Evolutionary conservation across 1,284 basidiomycete species (phyloP).

Genomic region (Rhizoctonia solani): DNA sequence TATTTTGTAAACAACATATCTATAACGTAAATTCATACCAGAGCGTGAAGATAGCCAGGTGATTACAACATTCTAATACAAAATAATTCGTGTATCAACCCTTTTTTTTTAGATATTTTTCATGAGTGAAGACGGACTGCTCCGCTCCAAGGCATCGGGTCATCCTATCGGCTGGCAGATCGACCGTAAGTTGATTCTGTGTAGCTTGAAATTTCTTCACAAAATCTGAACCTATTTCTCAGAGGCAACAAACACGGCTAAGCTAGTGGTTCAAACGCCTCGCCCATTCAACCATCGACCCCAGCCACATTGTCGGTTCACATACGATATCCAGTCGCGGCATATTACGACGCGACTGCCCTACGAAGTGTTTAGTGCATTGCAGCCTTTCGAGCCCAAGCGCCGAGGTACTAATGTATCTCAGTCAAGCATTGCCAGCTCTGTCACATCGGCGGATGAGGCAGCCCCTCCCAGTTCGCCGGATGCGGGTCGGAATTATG

Average conservation of each 20-base stretch:
- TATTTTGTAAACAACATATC: not conserved
- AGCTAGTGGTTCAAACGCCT: not conserved
- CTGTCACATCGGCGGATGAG: not conserved
- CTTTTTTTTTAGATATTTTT: slow-evolving; percentile 3
- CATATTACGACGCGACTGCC: not conserved
- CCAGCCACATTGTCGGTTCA: not conserved
- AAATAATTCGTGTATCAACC: not conserved
- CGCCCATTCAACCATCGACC: not conserved
- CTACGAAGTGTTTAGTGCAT: not conserved
- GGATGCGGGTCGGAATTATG: not conserved
- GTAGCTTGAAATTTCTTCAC: not conserved
- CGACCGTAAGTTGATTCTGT: not conserved
- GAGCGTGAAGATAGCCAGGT: not conserved
- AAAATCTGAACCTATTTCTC: not conserved
- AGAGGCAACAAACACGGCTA: not conserved
- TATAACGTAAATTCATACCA: not conserved
- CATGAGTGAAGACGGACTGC: not conserved
- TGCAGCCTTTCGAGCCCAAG: not conserved
- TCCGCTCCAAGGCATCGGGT: slow-evolving; percentile 2
- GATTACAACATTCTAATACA: not conserved
- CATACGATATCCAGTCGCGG: not conserved
- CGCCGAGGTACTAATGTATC: not conserved
- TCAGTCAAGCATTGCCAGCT: not conserved
- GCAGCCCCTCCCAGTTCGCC: not conserved
- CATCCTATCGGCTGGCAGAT: not conserved